Base-by-base conservation (phyloP, 78 protist species). In the Polysphondylium violaceum region DNA sequence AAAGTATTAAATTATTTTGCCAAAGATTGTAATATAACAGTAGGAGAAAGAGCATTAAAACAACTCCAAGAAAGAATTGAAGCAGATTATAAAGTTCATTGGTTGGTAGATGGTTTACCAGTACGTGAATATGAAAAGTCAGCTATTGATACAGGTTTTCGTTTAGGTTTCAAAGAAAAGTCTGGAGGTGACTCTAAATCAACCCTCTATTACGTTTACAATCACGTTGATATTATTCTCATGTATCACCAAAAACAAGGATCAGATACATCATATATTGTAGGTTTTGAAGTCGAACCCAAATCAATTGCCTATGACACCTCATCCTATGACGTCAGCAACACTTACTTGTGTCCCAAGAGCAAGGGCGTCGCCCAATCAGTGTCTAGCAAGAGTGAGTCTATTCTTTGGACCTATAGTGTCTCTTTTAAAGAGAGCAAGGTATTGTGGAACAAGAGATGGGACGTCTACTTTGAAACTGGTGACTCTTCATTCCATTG, bases 371-470 rank as follows among this genome's bases (percentile, higher is more conserved):
- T 74, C n/a, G 33, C 67, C 27, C 8, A 35, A 85, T 11, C 47
- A 61, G 25, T 3, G 75, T 3, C n/a, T n/a, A n/a, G n/a, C n/a
- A n/a, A n/a, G n/a, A n/a, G n/a, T n/a, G n/a, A n/a, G 51, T 55
- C 7, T 12, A 85, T 96, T 25, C 12, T 93, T 38, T 96, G 93
- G 89, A 92, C 98, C 2, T 96, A 96, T 77, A 76, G 73, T 9
- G 98, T 96, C 14, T 73, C 69, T 1, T 96, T 97, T 96, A 56
- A 77, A 41, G 25, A 41, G 5, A 68, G 81, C 27, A 68, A 83
- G 27, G 59, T 92, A 21, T 69, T 73, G n/a, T 99, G 99, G 99
- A 95, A 95, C 5, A 71, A 96, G 9, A 92, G 99, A 27, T 99
- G 99, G 99, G 99, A 99, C 29, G 29, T 67, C 50, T 98, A 97